A percentile compares a stretch with the other conserved stretches of the same genome.
These are phyloP conservation scores for Monosporascus sp. DNA, from an alignment of 2,329 filamentous ascomycete species.

Conservation along the genomic window DNA sequence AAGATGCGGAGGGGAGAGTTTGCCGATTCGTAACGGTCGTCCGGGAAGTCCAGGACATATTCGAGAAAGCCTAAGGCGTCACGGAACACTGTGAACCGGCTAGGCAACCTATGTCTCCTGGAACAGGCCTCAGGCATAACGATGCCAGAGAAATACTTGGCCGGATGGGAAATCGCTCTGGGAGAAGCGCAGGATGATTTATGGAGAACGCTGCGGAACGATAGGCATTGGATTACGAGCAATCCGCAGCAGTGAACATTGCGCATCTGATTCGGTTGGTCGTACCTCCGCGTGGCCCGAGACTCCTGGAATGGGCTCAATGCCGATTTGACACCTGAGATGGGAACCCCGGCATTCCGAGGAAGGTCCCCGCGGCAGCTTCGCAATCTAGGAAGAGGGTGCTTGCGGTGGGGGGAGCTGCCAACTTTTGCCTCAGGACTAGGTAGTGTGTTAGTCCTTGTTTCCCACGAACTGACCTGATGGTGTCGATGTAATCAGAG, in stretches of 20 bases:
- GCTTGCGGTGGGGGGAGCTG: conserved; percentile 18
- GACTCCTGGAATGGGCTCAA: too few species aligned
- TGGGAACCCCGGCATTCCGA: neutral
- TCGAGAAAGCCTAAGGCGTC: neutral
- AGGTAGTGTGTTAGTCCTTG: conserved; percentile 8
- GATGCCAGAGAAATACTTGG: too few species aligned
- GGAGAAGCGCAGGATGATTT: too few species aligned
- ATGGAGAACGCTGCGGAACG: too few species aligned
- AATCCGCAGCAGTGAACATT: too few species aligned
- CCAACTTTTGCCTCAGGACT: conserved; percentile 43
- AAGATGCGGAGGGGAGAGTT: neutral
- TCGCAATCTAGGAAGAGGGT: neutral
- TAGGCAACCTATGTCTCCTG: neutral
- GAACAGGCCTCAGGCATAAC: neutral
- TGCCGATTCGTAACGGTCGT: conserved; percentile 5
- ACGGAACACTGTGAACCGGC: neutral
- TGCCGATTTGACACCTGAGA: too few species aligned
- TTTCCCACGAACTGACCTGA: conserved; percentile 1
- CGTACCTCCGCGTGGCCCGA: too few species aligned
- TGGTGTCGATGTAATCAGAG: conserved; percentile 15
- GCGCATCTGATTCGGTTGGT: too few species aligned
- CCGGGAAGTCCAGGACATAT: conserved; percentile 3
- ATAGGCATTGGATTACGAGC: too few species aligned
- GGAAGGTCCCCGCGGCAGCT: conserved; percentile 9
- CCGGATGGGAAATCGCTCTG: too few species aligned